phyloP scores from a whole-genome alignment of 805 yeast species.

The Wickerhamiella australiensis region DNA sequence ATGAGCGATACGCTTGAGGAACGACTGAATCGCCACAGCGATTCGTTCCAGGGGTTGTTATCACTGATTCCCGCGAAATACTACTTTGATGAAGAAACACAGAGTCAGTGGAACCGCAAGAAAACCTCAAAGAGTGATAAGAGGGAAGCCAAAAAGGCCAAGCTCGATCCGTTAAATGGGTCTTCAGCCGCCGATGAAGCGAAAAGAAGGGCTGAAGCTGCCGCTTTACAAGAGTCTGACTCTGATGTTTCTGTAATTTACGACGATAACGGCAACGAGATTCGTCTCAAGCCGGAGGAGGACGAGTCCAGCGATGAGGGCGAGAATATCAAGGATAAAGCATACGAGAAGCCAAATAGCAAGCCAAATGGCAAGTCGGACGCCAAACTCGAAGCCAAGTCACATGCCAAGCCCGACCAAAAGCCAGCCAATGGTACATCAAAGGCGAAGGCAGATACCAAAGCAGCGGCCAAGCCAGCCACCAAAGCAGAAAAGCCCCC shows the following conservation, averaged over 20 bases:
- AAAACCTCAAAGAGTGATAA: conserved; percentile 57
- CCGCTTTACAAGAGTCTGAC: conserved; percentile 17
- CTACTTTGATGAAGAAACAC: conserved; percentile 81
- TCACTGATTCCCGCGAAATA: conserved; percentile 90
- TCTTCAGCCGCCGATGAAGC: conserved; percentile 29
- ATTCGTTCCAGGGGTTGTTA: conserved; percentile 70
- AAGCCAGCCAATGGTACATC: not conserved
- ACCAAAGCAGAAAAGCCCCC: not conserved
- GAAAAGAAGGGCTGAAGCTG: conserved; percentile 20
- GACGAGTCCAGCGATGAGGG: not conserved
- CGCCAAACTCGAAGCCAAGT: not conserved
- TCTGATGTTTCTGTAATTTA: conserved; percentile 18
- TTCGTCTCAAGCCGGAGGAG: conserved; percentile 13
- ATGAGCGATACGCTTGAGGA: conserved; percentile 26
- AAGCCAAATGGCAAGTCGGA: not conserved
- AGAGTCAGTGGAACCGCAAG: conserved; percentile 81
- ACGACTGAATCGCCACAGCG: conserved; percentile 28
- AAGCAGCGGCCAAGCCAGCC: not conserved
- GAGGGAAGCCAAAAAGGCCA: conserved; percentile 49
- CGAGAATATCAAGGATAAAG: not conserved
- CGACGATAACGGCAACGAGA: conserved; percentile 27
- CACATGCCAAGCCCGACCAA: not conserved
- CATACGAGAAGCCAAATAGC: not conserved
- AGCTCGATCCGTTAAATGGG: conserved; percentile 51
- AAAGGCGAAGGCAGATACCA: not conserved